Evolutionary conservation across 192 early-diverging fungal species (phyloP), one percentile per base, ranked within the genome.

Genomic region (Coemansia sp.): DNA sequence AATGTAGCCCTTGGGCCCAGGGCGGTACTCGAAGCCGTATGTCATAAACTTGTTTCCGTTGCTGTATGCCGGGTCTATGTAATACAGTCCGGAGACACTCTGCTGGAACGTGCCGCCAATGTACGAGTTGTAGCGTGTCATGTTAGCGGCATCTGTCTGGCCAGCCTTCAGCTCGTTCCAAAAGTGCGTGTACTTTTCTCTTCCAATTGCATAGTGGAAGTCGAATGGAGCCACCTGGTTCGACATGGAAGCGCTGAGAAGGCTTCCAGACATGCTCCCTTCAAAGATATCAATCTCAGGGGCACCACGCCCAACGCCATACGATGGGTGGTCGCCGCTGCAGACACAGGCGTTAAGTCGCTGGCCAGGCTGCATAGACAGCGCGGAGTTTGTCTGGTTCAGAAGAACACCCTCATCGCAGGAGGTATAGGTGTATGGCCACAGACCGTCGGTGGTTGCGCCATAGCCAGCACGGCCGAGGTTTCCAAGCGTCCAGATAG

Each of bases 211-310:
- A 48, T 85, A 85, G 72, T 77, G 83, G 71, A 65, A 82, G 66
- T 85, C 80, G 47, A 85, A 85, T 42, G 84, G 84, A 2, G 84
- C 84, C 18, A 82, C 84, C 66, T 85, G 84, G 69, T 73, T 66
- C 1, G 84, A 85, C 84, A 80, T 78, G 40, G 84, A 82, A 69
- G 78, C 42, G 19, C 68, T 63, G 41, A 75, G 59, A 15, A 71
- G 57, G 12, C 63, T 65, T 45, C 65, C 72, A 54, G 48, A 69
- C 37, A 78, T 68, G 62, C 76, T 71, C 40, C 77, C 85, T 48
- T 88, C 86, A 51, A 82, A 83, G 41, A 88, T 76, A 48, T 83
- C 85, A 26, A 88, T 86, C 57, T 88, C 85, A 19, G 86, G 86
- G 10, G 83, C 86, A 4, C 86, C 85, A 5, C 85, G 85, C 26